Evolutionary conservation across 2,329 filamentous ascomycete genomes (phyloP).

Genomic region (Alternaria triticina): DNA sequence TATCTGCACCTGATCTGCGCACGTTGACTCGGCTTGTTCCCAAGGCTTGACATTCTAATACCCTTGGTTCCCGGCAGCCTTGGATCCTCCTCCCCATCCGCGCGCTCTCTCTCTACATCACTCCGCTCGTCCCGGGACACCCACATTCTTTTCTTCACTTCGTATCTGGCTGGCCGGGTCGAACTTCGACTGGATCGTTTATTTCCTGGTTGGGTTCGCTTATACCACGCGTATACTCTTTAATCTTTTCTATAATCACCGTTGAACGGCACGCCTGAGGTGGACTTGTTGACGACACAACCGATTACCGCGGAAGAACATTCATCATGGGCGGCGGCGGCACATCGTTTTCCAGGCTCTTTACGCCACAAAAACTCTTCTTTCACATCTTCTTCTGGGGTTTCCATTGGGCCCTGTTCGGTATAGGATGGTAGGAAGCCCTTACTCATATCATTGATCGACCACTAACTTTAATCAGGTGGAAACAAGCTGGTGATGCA

Average conservation of each 20-base stretch:
- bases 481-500: conserved; percentile 72
- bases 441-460: conserved; percentile 20
- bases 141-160: conserved; percentile 49
- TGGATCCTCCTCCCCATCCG: conserved; percentile 40
- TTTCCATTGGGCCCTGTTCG: conserved; percentile 80
- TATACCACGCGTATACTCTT: conserved; percentile 41
- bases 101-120: conserved; percentile 34
- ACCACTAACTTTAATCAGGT: conserved; percentile 61
- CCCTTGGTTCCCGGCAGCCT: conserved; percentile 41
- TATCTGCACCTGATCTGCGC: conserved; percentile 45
- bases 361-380: conserved; percentile 72
- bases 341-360: conserved; percentile 40
- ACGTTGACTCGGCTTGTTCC: conserved; percentile 24
- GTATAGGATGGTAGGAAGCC: conserved; percentile 76
- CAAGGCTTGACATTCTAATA: conserved; percentile 45
- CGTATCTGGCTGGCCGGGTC: conserved; percentile 52
- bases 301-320: neutral
- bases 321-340: conserved; percentile 20
- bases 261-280: conserved; percentile 34
- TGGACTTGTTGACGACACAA: conserved; percentile 3
- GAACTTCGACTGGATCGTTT: conserved; percentile 45
- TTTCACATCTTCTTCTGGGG: conserved; percentile 86
- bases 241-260: conserved; percentile 45
- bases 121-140: conserved; percentile 40
- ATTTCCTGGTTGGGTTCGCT: conserved; percentile 41